Evolutionary conservation across 2,329 filamentous ascomycete genomes (phyloP).

Genomic region (Fusarium globosum): DNA sequence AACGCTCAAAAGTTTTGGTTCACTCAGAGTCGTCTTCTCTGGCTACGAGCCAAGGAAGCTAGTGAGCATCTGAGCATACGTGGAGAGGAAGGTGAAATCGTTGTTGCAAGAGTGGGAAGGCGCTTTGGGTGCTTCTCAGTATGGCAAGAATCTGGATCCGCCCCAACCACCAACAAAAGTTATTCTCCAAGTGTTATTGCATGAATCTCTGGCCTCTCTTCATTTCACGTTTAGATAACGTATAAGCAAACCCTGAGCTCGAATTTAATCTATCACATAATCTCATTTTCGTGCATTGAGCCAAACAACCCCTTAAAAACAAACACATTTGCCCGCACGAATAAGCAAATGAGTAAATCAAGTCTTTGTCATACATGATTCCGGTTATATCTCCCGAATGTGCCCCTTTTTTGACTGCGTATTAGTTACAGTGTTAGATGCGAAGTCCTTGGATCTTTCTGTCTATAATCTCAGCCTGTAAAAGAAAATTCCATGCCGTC

Average conservation of each 20-base stretch:
- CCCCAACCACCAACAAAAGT: neutral
- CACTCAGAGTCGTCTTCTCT: neutral
- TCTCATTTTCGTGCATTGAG: constrained; percentile 34
- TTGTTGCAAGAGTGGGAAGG: neutral
- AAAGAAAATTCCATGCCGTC: constrained; percentile 48
- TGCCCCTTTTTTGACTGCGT: constrained; percentile 50
- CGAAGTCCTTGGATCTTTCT: constrained; percentile 47
- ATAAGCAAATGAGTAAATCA: constrained; percentile 43
- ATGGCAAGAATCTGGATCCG: neutral
- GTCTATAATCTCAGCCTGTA: constrained; percentile 52
- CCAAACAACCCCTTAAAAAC: constrained; percentile 32
- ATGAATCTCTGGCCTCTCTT: neutral
- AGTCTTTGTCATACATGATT: constrained; percentile 51
- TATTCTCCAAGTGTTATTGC: neutral
- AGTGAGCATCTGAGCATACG: neutral
- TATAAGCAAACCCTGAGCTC: constrained; percentile 26
- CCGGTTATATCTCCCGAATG: constrained; percentile 48
- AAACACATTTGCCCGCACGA: constrained; percentile 32
- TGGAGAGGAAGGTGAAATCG: neutral
- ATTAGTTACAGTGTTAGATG: constrained; percentile 53
- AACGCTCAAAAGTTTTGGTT: too few relatives aligned
- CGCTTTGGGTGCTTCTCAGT: neutral
- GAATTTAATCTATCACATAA: constrained; percentile 38
- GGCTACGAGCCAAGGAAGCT: neutral
- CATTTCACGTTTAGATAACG: neutral